Evolutionary conservation across 1,284 basidiomycete species (phyloP).

Genomic region (Malassezia furfur): DNA sequence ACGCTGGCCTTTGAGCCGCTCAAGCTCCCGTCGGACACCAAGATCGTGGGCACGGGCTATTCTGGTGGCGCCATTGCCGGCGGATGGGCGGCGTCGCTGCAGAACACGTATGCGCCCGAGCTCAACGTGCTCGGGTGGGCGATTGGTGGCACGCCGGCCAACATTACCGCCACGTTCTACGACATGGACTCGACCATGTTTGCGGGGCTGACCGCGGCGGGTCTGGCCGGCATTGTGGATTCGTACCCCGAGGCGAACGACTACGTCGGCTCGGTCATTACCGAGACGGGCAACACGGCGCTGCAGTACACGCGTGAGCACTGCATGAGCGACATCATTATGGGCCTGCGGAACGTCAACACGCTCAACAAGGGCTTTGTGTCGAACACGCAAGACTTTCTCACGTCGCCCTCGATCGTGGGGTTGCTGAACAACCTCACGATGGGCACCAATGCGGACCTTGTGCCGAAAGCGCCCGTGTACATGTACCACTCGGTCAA

Average conservation of each 20-base stretch:
- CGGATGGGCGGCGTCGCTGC: constrained; percentile 24
- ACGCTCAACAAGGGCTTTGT: background rate
- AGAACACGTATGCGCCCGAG: constrained; percentile 25
- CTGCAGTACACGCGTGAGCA: constrained; percentile 21
- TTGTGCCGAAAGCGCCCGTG: constrained; percentile 26
- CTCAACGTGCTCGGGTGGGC: constrained; percentile 34
- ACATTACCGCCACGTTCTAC: constrained; percentile 24
- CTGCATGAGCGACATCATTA: constrained; percentile 15
- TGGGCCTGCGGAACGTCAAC: constrained; percentile 23
- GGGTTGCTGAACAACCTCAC: constrained; percentile 2
- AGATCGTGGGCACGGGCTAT: constrained; percentile 28
- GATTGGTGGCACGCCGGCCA: constrained; percentile 36
- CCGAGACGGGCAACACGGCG: constrained; percentile 21
- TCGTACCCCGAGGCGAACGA: constrained; percentile 30
- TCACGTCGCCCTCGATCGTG: background rate
- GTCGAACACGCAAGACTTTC: constrained; percentile 3
- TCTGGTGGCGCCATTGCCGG: constrained; percentile 36
- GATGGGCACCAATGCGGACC: constrained; percentile 4
- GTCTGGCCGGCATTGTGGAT: constrained; percentile 27
- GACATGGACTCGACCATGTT: constrained; percentile 13
- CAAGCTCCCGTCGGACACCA: constrained; percentile 15
- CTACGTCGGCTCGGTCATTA: constrained; percentile 24
- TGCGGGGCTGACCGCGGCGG: constrained; percentile 33
- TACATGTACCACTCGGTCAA: constrained; percentile 31
- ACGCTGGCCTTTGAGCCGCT: constrained; percentile 25